phyloP scores from a whole-genome alignment of 495 filamentous ascomycete species.

The Lepraria neglecta region DNA sequence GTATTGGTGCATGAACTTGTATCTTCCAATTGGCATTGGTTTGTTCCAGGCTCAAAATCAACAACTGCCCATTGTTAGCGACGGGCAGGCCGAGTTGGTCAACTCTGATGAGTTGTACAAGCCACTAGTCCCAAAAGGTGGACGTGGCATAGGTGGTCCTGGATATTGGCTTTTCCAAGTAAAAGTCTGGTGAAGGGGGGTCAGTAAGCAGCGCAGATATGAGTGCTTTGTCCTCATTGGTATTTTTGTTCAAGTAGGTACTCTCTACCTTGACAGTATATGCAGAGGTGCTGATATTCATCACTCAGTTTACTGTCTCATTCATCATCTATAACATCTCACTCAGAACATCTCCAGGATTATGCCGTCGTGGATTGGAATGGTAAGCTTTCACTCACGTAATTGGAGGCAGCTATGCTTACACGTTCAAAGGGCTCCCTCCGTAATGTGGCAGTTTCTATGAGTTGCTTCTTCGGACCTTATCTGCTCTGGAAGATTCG shows the following conservation, averaged over 20 bases:
- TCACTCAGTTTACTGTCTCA: constrained; percentile 48
- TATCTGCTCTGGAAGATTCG: constrained; percentile 42
- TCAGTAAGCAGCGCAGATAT: constrained; percentile 24
- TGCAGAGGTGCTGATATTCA: not conserved
- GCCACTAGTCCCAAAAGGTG: constrained; percentile 10
- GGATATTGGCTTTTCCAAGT: constrained; percentile 28
- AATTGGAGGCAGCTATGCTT: not conserved
- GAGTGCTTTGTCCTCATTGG: constrained; percentile 40
- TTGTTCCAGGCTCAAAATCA: constrained; percentile 65
- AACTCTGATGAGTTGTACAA: constrained; percentile 20
- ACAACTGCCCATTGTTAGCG: constrained; percentile 57
- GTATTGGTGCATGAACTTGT: constrained; percentile 71
- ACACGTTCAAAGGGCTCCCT: constrained; percentile 43
- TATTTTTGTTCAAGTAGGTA: constrained; percentile 45
- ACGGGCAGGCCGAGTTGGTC: constrained; percentile 42
- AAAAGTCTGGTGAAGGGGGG: constrained; percentile 25
- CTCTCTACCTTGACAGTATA: not conserved
- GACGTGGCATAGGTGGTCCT: constrained; percentile 14
- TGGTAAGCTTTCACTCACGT: constrained; percentile 40
- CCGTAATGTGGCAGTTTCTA: constrained; percentile 54
- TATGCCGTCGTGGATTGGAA: constrained; percentile 53
- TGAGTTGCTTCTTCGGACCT: constrained; percentile 55
- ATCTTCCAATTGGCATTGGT: constrained; percentile 62
- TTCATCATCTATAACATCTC: constrained; percentile 59
- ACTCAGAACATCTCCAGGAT: constrained; percentile 41